Evolutionary conservation across 495 filamentous ascomycete species (phyloP).

Genomic region (Aspergillus indologenus): DNA sequence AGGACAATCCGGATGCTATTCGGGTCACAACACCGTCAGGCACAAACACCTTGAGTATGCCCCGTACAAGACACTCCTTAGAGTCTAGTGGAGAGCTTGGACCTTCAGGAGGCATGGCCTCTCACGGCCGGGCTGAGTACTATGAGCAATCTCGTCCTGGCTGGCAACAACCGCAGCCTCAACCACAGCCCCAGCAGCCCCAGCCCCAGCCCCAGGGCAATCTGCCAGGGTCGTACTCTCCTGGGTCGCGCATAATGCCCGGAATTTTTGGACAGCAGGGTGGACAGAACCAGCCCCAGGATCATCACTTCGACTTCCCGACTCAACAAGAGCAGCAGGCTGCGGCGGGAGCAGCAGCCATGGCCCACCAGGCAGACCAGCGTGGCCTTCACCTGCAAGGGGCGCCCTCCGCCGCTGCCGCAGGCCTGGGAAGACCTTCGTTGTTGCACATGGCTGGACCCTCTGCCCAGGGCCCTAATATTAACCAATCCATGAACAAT

Average conservation of each 20-base stretch:
- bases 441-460: constrained; percentile 44
- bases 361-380: constrained; percentile 74
- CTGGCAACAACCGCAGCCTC: constrained; percentile 44
- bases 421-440: constrained; percentile 41
- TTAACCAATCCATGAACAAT: constrained; percentile 47
- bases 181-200: constrained; percentile 40
- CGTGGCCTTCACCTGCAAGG: constrained; percentile 77
- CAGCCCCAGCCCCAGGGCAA: constrained; percentile 44
- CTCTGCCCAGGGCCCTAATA: constrained; percentile 44
- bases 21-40: constrained; percentile 96
- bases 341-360: constrained; percentile 47
- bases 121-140: constrained; percentile 41
- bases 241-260: constrained; percentile 41
- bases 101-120: constrained; percentile 30
- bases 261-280: constrained; percentile 40
- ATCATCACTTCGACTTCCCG: constrained; percentile 46
- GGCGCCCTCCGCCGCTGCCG: constrained; percentile 62
- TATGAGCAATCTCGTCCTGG: constrained; percentile 48
- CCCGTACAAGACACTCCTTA: constrained; percentile 48
- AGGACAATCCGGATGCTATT: constrained; percentile 90
- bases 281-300: constrained; percentile 37
- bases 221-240: constrained; percentile 43
- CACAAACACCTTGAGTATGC: constrained; percentile 60
- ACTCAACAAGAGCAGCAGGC: constrained; percentile 46
- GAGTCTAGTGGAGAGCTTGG: constrained; percentile 39